phyloP scores from a whole-genome alignment of 257 asterid species.

The Jacaranda copaia region DNA sequence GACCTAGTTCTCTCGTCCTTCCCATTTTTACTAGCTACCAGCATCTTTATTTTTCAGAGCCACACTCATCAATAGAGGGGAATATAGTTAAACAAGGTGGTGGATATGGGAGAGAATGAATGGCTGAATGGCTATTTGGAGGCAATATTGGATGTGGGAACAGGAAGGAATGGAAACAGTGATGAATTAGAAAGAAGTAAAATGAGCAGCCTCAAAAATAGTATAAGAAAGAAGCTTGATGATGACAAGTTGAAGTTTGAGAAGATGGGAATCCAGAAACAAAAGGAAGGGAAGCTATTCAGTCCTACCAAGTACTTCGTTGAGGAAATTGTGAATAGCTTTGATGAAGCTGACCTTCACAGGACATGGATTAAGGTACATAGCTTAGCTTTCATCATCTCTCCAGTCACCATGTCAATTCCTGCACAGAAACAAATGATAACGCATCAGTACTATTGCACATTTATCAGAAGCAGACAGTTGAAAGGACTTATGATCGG shows the following conservation, averaged over 20 bases:
- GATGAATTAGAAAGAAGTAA: conserved; percentile 20
- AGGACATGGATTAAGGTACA: conserved; percentile 73
- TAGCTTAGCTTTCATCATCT: not conserved
- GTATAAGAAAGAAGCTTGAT: conserved; percentile 36
- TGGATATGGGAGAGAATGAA: conserved; percentile 61
- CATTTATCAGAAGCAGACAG: no score
- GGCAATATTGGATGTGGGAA: conserved; percentile 70
- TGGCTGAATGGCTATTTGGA: conserved; percentile 80
- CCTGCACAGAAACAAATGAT: no score
- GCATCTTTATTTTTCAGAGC: no score
- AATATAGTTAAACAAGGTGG: not conserved
- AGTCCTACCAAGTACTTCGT: conserved; percentile 74
- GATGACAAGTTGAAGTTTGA: conserved; percentile 48
- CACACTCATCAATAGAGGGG: no score
- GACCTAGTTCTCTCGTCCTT: no score
- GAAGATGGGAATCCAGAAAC: conserved; percentile 34
- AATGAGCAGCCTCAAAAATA: conserved; percentile 16
- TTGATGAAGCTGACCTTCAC: conserved; percentile 73
- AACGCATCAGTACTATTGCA: no score
- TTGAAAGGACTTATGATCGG: no score
- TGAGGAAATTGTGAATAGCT: conserved; percentile 68
- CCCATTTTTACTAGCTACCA: no score
- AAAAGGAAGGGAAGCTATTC: conserved; percentile 49
- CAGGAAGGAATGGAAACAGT: conserved; percentile 34
- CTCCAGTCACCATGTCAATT: not conserved